Evolutionary conservation across 352 stramenopile species (phyloP).

Genomic region (Pythium rishiriense): DNA sequence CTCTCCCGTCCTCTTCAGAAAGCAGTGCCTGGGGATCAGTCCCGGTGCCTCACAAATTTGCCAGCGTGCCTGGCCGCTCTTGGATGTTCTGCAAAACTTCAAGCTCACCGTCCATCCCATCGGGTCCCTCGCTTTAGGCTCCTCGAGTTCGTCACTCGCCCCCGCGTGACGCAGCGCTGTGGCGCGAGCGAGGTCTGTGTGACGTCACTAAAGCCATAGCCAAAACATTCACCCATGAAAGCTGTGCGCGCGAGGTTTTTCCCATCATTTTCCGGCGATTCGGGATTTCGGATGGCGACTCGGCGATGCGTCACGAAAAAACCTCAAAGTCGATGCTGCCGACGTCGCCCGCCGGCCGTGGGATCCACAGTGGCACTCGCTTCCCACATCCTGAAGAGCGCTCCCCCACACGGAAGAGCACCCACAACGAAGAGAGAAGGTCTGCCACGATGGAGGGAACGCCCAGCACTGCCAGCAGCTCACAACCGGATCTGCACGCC

Average conservation of each 20-base stretch:
- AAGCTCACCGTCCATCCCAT: background rate
- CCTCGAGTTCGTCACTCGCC: background rate
- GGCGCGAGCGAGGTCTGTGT: background rate
- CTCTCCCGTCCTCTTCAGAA: no score
- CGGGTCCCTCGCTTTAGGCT: background rate
- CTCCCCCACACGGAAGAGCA: background rate
- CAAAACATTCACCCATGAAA: constrained; percentile 25
- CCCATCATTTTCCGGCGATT: background rate
- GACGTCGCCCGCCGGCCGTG: background rate
- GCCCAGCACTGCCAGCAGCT: constrained; percentile 5
- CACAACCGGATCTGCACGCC: constrained; percentile 26
- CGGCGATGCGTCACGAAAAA: constrained; percentile 20
- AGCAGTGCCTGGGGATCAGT: no score
- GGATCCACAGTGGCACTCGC: constrained; percentile 1
- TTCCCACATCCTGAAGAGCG: constrained; percentile 3
- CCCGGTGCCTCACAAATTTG: background rate
- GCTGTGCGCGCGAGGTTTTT: constrained; percentile 1
- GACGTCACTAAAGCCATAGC: constrained; percentile 26
- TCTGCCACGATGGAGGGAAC: background rate
- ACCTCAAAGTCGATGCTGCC: constrained; percentile 13
- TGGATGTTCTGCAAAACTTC: no score
- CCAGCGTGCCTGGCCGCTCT: no score
- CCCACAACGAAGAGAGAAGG: background rate
- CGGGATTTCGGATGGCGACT: background rate
- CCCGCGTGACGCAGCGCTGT: background rate